phyloP scores from a whole-genome alignment of 345 rosid genomes.

The Citrus cavaleriei region DNA sequence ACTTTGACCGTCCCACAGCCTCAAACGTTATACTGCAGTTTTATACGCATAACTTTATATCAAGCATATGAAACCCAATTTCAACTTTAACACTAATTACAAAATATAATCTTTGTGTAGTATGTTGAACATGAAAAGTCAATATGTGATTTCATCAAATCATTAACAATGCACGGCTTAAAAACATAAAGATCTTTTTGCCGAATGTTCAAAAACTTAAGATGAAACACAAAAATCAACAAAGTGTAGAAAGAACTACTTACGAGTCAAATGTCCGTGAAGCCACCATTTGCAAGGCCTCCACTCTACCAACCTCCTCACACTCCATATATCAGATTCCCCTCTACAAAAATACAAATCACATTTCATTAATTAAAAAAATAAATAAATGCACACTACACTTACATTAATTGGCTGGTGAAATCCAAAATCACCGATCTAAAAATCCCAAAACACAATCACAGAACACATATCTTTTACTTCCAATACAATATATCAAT shows the following conservation, averaged over 20 bases:
- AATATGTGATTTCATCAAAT: neutral
- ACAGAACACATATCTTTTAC: neutral
- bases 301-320: constrained; percentile 74
- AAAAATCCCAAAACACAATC: neutral
- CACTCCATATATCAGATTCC: constrained; percentile 73
- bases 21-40: neutral
- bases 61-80: neutral
- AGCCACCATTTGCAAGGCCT: constrained; percentile 97
- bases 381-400: neutral
- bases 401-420: neutral
- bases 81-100: neutral
- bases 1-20: constrained; percentile 5
- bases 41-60: neutral
- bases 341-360: constrained; percentile 24
- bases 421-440: neutral
- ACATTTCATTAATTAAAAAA: neutral
- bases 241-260: constrained; percentile 2
- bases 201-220: neutral
- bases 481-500: neutral
- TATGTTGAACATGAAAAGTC: neutral
- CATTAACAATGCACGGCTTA: neutral
- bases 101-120: neutral
- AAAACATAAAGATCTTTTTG: neutral
- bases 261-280: constrained; percentile 63
- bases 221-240: neutral